Evolutionary conservation across 2,329 filamentous ascomycete species (phyloP).

Genomic region (Polytolypa hystricis): DNA sequence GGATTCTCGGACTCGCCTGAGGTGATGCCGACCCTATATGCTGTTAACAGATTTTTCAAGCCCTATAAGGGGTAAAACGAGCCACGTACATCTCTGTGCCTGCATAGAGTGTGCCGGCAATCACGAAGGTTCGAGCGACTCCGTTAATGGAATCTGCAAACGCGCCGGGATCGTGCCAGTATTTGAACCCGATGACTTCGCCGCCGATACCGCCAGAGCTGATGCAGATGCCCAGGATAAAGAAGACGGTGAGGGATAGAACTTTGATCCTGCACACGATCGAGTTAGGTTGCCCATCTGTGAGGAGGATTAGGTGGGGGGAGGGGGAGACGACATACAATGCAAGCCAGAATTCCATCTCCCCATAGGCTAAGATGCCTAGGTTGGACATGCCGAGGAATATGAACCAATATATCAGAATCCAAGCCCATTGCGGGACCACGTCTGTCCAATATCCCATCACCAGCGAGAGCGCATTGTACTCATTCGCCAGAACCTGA

Average conservation of each 20-base stretch:
- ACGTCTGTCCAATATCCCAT: constrained; percentile 36
- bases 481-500: constrained; percentile 32
- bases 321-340: constrained; percentile 16
- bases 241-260: constrained; percentile 22
- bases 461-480: constrained; percentile 36
- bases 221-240: constrained; percentile 24
- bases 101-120: constrained; percentile 24
- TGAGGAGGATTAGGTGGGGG: constrained; percentile 5
- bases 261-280: constrained; percentile 20
- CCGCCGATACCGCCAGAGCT: constrained; percentile 24
- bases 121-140: constrained; percentile 26
- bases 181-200: constrained; percentile 24
- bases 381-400: constrained; percentile 33
- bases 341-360: constrained; percentile 39
- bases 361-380: constrained; percentile 40
- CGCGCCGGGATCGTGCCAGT: constrained; percentile 26
- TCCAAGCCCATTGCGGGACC: constrained; percentile 37
- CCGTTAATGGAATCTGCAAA: constrained; percentile 27
- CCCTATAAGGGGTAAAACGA: no score
- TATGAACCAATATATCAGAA: constrained; percentile 36
- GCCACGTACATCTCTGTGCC: constrained; percentile 23
- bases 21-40: constrained; percentile 25
- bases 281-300: not conserved
- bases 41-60: no score
- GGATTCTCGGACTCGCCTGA: constrained; percentile 33